Percentiles rank a stretch among this genome's conserved stretches.
These are phyloP conservation scores for Phlyctochytrium arcticum DNA, from an alignment of 192 early-diverging fungal genomes.

Conservation along the genomic window DNA sequence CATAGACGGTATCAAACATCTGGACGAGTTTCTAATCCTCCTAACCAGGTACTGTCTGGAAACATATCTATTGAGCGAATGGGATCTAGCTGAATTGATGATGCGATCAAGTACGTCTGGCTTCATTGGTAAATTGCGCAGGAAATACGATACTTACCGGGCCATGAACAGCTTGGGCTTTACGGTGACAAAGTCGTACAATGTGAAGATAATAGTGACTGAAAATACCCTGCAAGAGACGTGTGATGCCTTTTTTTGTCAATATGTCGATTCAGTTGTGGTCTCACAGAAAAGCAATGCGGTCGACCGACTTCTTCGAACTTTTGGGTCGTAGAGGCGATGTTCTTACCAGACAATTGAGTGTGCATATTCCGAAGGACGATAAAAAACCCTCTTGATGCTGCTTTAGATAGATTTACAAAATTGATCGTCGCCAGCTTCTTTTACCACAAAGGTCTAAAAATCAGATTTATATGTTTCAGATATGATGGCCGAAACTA, in stretches of 20 bases:
- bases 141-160: too few relatives aligned
- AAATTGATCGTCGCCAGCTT: too few relatives aligned
- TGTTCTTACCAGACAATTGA: conserved; percentile 30
- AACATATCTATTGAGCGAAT: conserved; percentile 52
- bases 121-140: too few relatives aligned
- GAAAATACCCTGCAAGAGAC: conserved; percentile 42
- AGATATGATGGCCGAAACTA: too few relatives aligned
- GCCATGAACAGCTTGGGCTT: too few relatives aligned
- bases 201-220: conserved; percentile 44
- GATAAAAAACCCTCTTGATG: conserved; percentile 31
- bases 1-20: too few relatives aligned
- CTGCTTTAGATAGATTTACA: conserved; percentile 28
- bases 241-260: conserved; percentile 33
- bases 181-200: conserved; percentile 49
- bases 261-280: conserved; percentile 44
- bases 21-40: too few relatives aligned
- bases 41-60: conserved; percentile 42
- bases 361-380: conserved; percentile 38
- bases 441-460: too few relatives aligned
- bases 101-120: conserved; percentile 27
- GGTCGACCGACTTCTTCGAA: conserved; percentile 45
- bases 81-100: conserved; percentile 54
- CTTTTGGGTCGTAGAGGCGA: conserved; percentile 40
- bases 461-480: too few relatives aligned
- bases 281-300: conserved; percentile 38